These are phyloP conservation scores for Paecilomyces formosus DNA, from an alignment of 2,329 filamentous ascomycete genomes.

Conservation along the genomic window DNA sequence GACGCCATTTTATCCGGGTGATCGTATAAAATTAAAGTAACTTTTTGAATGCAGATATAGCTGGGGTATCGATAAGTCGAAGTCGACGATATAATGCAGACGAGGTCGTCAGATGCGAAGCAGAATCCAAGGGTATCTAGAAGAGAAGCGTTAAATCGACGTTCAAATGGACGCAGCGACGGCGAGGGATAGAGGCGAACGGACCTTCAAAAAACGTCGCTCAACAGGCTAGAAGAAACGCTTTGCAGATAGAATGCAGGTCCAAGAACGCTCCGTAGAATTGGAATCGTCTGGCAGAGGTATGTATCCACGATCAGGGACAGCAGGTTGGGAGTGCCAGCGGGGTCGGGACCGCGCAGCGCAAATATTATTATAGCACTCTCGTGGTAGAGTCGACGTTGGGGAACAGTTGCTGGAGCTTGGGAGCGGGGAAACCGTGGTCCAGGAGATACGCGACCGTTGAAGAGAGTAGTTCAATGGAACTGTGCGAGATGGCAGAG, in stretches of 20 bases:
- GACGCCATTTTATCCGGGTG: slow-evolving; percentile 54
- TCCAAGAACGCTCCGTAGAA: background rate
- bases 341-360: background rate
- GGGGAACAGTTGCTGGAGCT: background rate
- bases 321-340: background rate
- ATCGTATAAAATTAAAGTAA: background rate
- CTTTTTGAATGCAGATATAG: background rate
- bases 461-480: background rate
- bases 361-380: background rate
- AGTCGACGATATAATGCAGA: slow-evolving; percentile 6
- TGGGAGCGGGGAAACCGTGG: background rate
- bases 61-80: slow-evolving; percentile 10
- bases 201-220: background rate
- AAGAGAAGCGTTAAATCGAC: background rate
- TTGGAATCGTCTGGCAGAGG: background rate
- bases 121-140: background rate
- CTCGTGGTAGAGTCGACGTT: background rate
- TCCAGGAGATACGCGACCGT: background rate
- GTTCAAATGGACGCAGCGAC: background rate
- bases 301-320: background rate
- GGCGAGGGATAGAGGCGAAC: background rate
- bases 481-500: background rate
- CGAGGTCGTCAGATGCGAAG: slow-evolving; percentile 3
- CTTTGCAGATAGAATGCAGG: background rate
- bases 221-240: background rate